Evolutionary conservation across 169 alveolate genomes (phyloP), one percentile per base, ranked within the genome.

Genomic region (Babesia sp.): DNA sequence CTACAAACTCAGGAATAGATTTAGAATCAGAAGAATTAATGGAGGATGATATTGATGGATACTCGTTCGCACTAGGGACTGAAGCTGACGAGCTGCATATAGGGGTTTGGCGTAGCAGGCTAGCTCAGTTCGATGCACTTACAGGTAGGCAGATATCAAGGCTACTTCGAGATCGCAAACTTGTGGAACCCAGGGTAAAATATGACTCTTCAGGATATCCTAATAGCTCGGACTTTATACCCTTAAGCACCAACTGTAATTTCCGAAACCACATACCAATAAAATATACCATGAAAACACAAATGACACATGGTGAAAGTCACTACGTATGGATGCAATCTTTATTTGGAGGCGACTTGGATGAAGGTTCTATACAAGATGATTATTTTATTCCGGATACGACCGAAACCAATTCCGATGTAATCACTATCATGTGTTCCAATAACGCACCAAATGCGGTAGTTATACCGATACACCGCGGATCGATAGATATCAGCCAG

Each of bases 221-320:
- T 16, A 8, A 31, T n/a, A 11, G 7, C 5, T 36, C 28, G 29
- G 57, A 79, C 37, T 66, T 51, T 3, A 41, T 59, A 6, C 87
- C 87, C 42, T 67, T 79, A 11, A 33, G 68, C 24, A 67, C 57
- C 36, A 24, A 28, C 14, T 50, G 53, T 33, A 77, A 79, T 45
- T 79, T 66, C 70, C 45, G 46, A 14, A 79, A 79, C 61, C 67
- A 79, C 54, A 70, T 70, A 24, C 87, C 87, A 36, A 79, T 79
- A 24, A 70, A 59, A 64, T 79, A 79, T 63, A 76, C 68, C 20
- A 44, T 64, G 48, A n/a, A 26, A 50, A 8, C 57, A 5, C 2
- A 4, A 1, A 8, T 4, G 20, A 3, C 24, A 18, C 41, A 64
- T 8, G 59, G 50, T 0, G 74, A 31, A 22, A n/a, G 5, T 31